A percentile compares a stretch with the other conserved stretches of the same genome.
These are phyloP conservation scores for Rheum nobile DNA, from an alignment of 148 eudicot genomes.

Conservation along the genomic window DNA sequence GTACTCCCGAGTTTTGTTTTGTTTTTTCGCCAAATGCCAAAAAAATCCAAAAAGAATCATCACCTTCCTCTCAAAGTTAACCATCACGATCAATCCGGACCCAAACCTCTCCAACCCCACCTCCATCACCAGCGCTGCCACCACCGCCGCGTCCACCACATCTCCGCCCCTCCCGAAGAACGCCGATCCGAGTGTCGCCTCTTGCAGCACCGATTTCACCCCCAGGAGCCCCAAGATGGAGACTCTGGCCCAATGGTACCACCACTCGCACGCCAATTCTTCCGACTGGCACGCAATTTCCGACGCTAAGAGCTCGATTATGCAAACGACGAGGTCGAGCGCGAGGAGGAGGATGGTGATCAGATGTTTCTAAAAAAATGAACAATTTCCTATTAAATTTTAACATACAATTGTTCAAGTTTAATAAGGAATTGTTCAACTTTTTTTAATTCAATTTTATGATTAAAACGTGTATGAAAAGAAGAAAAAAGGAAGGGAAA, in stretches of 20 bases:
- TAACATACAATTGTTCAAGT: no score
- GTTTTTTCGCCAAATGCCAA: no score
- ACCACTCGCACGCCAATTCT: neutral
- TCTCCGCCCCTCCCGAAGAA: conserved; percentile 25
- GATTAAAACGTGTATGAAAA: no score
- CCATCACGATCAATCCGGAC: conserved; percentile 37
- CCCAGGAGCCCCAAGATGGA: conserved; percentile 23
- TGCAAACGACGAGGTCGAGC: conserved; percentile 13
- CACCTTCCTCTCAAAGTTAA: conserved; percentile 36
- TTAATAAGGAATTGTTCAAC: no score
- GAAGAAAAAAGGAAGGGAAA: no score
- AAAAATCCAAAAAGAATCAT: no score
- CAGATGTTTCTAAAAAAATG: no score
- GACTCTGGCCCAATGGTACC: conserved; percentile 36
- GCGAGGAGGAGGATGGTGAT: conserved; percentile 24
- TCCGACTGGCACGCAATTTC: neutral
- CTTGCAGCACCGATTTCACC: conserved; percentile 14
- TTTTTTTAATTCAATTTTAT: no score
- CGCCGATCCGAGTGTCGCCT: conserved; percentile 21
- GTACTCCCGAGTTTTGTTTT: no score
- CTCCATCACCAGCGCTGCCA: conserved; percentile 33
- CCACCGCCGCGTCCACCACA: conserved; percentile 28
- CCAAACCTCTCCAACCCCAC: conserved; percentile 21
- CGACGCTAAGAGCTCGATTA: conserved; percentile 13
- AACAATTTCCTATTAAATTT: no score